These are phyloP conservation scores for Tricharina praecox DNA, from an alignment of 495 filamentous ascomycete species.

Conservation along the genomic window DNA sequence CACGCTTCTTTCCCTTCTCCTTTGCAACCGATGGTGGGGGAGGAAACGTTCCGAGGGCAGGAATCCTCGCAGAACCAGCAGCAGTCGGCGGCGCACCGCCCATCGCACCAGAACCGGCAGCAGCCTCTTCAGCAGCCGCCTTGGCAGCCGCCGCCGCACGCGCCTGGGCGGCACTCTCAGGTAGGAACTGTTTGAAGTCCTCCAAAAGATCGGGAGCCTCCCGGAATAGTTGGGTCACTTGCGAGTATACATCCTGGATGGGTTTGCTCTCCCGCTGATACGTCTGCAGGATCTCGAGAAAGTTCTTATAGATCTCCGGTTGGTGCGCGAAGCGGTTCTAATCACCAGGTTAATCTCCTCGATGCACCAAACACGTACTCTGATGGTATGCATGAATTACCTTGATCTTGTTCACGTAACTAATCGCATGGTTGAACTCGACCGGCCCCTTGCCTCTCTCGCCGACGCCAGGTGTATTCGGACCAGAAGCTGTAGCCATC, in stretches of 20 bases:
- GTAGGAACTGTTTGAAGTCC: conserved; percentile 97
- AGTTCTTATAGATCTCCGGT: conserved; percentile 98
- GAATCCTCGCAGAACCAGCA: conserved; percentile 53
- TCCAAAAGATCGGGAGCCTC: conserved; percentile 90
- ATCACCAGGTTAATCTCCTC: too few relatives aligned
- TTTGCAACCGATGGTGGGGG: conserved; percentile 63
- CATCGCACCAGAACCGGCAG: conserved; percentile 36
- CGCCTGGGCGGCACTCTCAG: conserved; percentile 84
- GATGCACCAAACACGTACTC: neutral
- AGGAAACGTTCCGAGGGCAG: conserved; percentile 85
- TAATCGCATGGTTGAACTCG: conserved; percentile 99
- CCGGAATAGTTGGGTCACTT: conserved; percentile 88
- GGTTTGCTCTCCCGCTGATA: conserved; percentile 97
- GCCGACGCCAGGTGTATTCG: conserved; percentile 32
- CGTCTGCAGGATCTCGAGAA: conserved; percentile 94
- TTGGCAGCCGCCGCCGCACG: conserved; percentile 54
- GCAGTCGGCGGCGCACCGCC: conserved; percentile 37
- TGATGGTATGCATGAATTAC: conserved; percentile 31
- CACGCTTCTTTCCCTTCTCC: conserved; percentile 52
- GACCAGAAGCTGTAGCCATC: conserved; percentile 27
- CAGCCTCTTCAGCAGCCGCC: conserved; percentile 48
- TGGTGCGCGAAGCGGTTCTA: conserved; percentile 89
- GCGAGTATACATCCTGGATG: conserved; percentile 94
- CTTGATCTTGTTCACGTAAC: conserved; percentile 99
- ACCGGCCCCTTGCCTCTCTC: conserved; percentile 49